phyloP scores from a whole-genome alignment of 2,329 filamentous ascomycete species.

The Phoma herbarum region DNA sequence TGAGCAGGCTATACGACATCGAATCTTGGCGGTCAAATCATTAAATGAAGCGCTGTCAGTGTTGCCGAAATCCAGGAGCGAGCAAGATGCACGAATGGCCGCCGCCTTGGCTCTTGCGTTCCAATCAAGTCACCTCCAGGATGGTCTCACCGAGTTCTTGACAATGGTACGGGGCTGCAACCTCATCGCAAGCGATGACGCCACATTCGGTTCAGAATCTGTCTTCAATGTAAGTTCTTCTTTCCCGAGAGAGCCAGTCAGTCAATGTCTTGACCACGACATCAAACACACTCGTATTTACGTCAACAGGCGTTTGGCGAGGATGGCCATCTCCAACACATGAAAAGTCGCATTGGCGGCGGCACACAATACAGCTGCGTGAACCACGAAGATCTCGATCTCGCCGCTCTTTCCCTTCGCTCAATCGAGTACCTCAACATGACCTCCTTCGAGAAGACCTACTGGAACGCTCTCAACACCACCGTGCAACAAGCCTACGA shows the following conservation, averaged over 20 bases:
- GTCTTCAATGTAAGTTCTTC: conserved; percentile 39
- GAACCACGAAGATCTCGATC: conserved; percentile 41
- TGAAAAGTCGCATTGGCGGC: conserved; percentile 39
- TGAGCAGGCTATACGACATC: conserved; percentile 69
- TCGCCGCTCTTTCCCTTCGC: conserved; percentile 42
- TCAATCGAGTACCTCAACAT: conserved; percentile 38
- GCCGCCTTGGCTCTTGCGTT: conserved; percentile 50
- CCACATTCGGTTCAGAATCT: conserved; percentile 31
- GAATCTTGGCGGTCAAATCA: conserved; percentile 68
- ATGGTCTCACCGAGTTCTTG: conserved; percentile 49
- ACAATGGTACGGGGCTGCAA: conserved; percentile 52
- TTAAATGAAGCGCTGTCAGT: conserved; percentile 51
- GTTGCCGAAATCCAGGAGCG: conserved; percentile 42
- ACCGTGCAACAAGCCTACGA: conserved; percentile 43
- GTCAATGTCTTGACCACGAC: not conserved
- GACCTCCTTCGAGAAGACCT: conserved; percentile 40
- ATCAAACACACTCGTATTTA: conserved; percentile 5
- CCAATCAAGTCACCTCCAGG: conserved; percentile 50
- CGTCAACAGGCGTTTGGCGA: conserved; percentile 39
- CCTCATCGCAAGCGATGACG: conserved; percentile 44
- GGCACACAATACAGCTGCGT: conserved; percentile 28
- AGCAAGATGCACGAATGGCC: conserved; percentile 51
- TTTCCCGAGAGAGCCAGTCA: conserved; percentile 11
- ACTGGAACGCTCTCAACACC: conserved; percentile 37
- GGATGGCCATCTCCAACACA: conserved; percentile 45